phyloP scores from a whole-genome alignment of 208 protist species.

The Plasmodiophora brassicae region DNA sequence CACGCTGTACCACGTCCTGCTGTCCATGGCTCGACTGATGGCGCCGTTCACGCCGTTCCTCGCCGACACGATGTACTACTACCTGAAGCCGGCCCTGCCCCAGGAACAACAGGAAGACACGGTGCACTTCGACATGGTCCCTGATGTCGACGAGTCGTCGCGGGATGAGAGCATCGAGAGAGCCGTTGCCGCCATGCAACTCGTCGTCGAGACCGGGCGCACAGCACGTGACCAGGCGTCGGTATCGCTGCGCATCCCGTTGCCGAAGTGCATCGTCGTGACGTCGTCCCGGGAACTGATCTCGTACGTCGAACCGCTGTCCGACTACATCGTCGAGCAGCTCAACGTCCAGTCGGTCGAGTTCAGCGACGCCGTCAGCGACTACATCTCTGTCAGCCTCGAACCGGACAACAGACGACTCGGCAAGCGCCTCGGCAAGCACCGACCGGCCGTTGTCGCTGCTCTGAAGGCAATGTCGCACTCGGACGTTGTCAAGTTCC shows the following conservation, averaged over 20 bases:
- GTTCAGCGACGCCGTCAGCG: neutral
- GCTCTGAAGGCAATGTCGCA: neutral
- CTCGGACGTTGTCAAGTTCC: slow-evolving; percentile 42
- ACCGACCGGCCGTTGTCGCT: neutral
- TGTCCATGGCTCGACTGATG: slow-evolving; percentile 64
- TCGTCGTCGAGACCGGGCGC: slow-evolving; percentile 84
- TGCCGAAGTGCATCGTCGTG: slow-evolving; percentile 34
- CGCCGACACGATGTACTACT: slow-evolving; percentile 92
- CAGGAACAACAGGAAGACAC: slow-evolving; percentile 65
- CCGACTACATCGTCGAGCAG: slow-evolving; percentile 40
- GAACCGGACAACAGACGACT: neutral
- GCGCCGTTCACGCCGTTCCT: slow-evolving; percentile 98
- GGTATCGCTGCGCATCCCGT: slow-evolving; percentile 57
- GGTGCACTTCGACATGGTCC: slow-evolving; percentile 51
- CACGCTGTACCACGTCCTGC: slow-evolving; percentile 83
- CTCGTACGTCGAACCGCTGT: neutral
- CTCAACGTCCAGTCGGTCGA: slow-evolving; percentile 43
- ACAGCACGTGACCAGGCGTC: slow-evolving; percentile 83
- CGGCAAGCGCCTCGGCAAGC: neutral
- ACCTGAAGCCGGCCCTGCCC: slow-evolving; percentile 81
- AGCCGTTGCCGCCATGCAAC: slow-evolving; percentile 68
- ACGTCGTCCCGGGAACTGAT: neutral
- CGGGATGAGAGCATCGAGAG: slow-evolving; percentile 65
- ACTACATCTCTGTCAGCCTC: neutral
- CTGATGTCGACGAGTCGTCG: slow-evolving; percentile 58